Evolutionary conservation across 768 basidiomycete species (phyloP), one percentile per base, ranked within the genome.

Genomic region (Coprinopsis marcescibilis): DNA sequence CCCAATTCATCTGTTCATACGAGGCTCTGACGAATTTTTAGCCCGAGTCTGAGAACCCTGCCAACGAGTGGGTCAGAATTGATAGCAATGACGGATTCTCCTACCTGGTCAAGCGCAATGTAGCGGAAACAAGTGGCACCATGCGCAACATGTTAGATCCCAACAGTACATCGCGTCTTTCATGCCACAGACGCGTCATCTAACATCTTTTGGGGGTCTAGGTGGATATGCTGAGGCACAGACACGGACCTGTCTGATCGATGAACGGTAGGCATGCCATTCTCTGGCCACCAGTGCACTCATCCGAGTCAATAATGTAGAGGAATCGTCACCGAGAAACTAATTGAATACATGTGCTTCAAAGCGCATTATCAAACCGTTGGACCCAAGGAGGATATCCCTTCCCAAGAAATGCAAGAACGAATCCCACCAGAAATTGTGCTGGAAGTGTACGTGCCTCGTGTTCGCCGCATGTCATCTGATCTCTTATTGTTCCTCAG

Each of bases 341-440:
- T 95, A 43, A 74, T 90, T 33, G 93, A 97, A 63, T 96, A 91
- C 60, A 87, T 95, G 68, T 70, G 78, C 25, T 93, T 86, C 72
- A 93, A 87, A 65, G 70, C 80, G 1, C 75, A 90, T 50, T 91
- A 89, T 59, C 80, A 84, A 51, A 74, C 75, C n/a, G 70, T 68
- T 1, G 78, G 76, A 1, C 67, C 78, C 5, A 89, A 83, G 53
- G 89, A 92, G 55, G 88, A 91, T 40, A 69, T 87, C 17, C 89
- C 91, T 3, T 58, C 77, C 1, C 69, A 75, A 17, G 92, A 96
- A 55, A 85, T 92, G 53, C 64, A 76, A 52, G 90, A 94, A 53
- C 77, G 93, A 15, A 76, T 97, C 42, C 81, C 83, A 1, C 89
- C 89, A 1, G 92, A 95, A 62, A 77, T 96, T 37, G 87, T 88